Base-by-base conservation (phyloP, 495 filamentous ascomycete genomes). In the Clavariopsis aquatica region DNA sequence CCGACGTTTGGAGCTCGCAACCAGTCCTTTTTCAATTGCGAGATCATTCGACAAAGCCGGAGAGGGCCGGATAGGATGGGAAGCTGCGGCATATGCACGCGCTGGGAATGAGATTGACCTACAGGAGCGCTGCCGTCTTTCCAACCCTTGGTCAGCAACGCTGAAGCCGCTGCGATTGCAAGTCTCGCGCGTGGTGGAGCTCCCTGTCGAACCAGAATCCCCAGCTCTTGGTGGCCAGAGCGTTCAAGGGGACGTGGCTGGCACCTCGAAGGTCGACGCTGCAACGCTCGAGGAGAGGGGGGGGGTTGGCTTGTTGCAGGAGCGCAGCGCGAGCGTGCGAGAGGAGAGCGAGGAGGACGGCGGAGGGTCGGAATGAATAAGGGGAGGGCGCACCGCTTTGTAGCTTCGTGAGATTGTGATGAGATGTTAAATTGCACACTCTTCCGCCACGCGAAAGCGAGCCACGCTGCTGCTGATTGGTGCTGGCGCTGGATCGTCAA, bases 1-100 rank as follows among this genome's bases (percentile, higher is more conserved):
- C 13, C 22, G n/a, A 3, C 10, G 9, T n/a, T 36, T 9, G 6
- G 17, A 27, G 23, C 17, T 7, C 8, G 51, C 29, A 46, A 15
- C 5, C 38, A n/a, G n/a, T n/a, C n/a, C n/a, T n/a, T 43, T 43
- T 43, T 43, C 60, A 49, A 49, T 49, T 17, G 52, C 2, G 24
- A n/a, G 56, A 7, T 60, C 28, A 27, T 60, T 60, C 56, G 63
- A 66, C 17, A 36, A 15, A n/a, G 49, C 63, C 63, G 54, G 63
- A 17, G 22, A 23, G 19, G 22, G 38, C 63, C 63, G 63, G 63
- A 66, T 60, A 51, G 56, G 63, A 66, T 60, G 43, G 56, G 63
- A 66, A 60, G 51, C 26, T 38, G 63, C 63, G 63, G 63, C 55
- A 49, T 52, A 47, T 53, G 62, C 38, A 52, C 22, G 17, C 29